Conservation (phyloP, 805 yeast genomes). For the Nakazawaea wickerhamii region DNA sequence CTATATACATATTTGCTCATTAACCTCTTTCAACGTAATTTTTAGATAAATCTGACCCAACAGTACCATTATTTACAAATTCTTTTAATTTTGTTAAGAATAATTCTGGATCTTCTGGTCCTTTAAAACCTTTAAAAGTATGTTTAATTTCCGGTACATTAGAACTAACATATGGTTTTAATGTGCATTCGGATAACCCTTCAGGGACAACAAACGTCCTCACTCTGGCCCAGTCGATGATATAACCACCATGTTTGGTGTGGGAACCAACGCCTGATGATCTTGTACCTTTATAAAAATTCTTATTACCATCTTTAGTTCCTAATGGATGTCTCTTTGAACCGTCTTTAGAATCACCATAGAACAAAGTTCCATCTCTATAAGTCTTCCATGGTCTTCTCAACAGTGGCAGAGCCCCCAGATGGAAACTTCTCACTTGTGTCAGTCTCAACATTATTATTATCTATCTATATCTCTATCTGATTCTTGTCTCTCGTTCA, state of each 20-base stretch:
- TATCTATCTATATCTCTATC: conserved; percentile 16
- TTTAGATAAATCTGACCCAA: conserved; percentile 29
- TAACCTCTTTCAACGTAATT: conserved; percentile 28
- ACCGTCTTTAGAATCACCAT: conserved; percentile 74
- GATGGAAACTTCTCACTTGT: conserved; percentile 38
- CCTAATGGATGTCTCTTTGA: conserved; percentile 79
- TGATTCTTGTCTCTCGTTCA: background rate
- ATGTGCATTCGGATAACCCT: conserved; percentile 24
- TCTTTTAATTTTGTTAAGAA: conserved; percentile 69
- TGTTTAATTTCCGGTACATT: conserved; percentile 68
- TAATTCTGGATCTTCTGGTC: conserved; percentile 68
- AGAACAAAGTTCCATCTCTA: conserved; percentile 78
- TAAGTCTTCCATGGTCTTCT: conserved; percentile 88
- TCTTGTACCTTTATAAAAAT: conserved; percentile 93
- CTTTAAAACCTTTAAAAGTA: conserved; percentile 66
- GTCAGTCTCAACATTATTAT: conserved; percentile 61
- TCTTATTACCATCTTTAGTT: conserved; percentile 91
- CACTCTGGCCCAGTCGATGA: conserved; percentile 78
- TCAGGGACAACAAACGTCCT: conserved; percentile 86
- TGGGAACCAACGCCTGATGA: conserved; percentile 88
- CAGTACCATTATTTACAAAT: conserved; percentile 67
- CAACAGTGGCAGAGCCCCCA: conserved; percentile 40
- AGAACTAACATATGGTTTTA: conserved; percentile 76
- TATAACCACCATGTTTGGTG: conserved; percentile 68
- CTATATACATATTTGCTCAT: conserved; percentile 1